Conservation (phyloP, 192 early-diverging fungal species). For the Ambispora gerdemannii region DNA sequence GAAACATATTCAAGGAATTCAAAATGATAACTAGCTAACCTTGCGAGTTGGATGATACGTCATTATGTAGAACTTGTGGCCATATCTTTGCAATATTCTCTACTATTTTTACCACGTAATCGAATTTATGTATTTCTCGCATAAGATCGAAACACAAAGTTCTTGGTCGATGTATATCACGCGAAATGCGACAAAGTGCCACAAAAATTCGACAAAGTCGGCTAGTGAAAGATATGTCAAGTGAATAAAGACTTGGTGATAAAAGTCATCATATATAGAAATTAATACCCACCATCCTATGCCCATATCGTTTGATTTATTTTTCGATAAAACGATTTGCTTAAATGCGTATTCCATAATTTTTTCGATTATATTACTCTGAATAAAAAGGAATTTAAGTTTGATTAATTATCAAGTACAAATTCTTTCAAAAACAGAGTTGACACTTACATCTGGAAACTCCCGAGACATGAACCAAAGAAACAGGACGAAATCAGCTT, state of each 20-base stretch:
- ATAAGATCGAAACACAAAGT: slow-evolving; percentile 11
- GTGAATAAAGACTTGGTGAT: not conserved
- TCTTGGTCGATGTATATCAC: slow-evolving; percentile 4
- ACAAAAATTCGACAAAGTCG: slow-evolving; percentile 11
- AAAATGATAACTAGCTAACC: no score
- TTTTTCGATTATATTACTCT: slow-evolving; percentile 10
- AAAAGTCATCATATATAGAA: not conserved
- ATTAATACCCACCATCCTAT: not conserved
- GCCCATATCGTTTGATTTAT: not conserved
- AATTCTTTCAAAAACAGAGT: no score
- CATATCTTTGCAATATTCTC: slow-evolving; percentile 6
- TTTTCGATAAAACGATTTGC: not conserved
- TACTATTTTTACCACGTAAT: not conserved
- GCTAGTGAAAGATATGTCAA: not conserved
- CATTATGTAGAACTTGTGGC: not conserved
- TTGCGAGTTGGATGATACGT: no score
- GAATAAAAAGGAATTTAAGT: not conserved
- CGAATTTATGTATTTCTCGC: not conserved
- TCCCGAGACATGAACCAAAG: not conserved
- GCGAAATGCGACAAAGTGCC: not conserved
- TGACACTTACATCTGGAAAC: not conserved
- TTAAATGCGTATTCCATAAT: not conserved
- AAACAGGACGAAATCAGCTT: slow-evolving; percentile 9
- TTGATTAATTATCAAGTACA: not conserved
- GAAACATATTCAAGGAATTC: no score